A percentile compares a stretch with the other conserved stretches of the same genome.
Conservation (phyloP, 1,284 basidiomycete genomes). For the Naganishia albida region DNA sequence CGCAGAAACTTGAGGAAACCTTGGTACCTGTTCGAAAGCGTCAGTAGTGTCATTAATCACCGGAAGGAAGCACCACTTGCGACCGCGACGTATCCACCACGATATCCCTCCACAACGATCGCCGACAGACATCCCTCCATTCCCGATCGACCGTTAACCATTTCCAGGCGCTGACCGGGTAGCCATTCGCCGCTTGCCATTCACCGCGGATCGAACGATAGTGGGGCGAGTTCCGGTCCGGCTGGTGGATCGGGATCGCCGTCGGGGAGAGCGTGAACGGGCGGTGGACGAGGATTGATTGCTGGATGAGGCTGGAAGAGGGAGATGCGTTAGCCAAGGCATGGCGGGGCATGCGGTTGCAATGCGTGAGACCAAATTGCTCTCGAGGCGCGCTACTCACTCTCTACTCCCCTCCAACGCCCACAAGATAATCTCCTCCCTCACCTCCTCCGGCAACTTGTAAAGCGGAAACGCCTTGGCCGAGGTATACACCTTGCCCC, state of each 20-base stretch:
- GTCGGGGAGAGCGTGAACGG: constrained; percentile 19
- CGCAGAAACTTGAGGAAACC: constrained; percentile 20
- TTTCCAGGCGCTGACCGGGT: constrained; percentile 42
- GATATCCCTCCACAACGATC: constrained; percentile 36
- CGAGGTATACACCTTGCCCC: constrained; percentile 40
- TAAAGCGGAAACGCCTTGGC: constrained; percentile 38
- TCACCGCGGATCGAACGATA: constrained; percentile 42
- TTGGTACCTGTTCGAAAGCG: constrained; percentile 3
- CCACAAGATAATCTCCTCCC: constrained; percentile 40
- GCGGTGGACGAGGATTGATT: constrained; percentile 35
- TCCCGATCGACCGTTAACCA: constrained; percentile 39
- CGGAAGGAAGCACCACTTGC: constrained; percentile 31
- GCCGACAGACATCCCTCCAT: constrained; percentile 39
- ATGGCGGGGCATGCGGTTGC: too few species aligned
- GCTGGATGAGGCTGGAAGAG: constrained; percentile 37
- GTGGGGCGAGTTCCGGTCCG: constrained; percentile 37
- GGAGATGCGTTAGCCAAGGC: neutral
- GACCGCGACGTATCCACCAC: constrained; percentile 35
- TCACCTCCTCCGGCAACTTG: constrained; percentile 39
- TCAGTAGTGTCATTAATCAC: neutral
- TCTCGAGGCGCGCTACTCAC: constrained; percentile 22
- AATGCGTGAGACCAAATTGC: neutral
- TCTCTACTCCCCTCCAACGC: constrained; percentile 40
- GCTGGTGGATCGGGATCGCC: constrained; percentile 32
- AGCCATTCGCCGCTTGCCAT: constrained; percentile 39